Base-by-base conservation (phyloP, 2,329 filamentous ascomycete species). In the Colletotrichum sidae region DNA sequence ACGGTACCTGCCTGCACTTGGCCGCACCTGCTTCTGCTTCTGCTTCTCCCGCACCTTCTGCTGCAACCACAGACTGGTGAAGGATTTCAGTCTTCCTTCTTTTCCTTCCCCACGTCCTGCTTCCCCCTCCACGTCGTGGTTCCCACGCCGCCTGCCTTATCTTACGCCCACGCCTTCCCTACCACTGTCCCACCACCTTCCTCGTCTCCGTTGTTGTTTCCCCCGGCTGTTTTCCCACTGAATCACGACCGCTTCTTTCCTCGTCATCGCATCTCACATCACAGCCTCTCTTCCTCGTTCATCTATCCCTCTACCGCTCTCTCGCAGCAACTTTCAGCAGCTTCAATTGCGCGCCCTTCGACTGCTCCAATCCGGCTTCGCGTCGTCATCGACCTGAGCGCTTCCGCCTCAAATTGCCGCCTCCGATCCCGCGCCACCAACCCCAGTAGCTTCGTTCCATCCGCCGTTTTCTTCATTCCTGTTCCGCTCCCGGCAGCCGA, bases 181-280 rank as follows among this genome's bases (percentile, higher is more conserved):
- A n/a, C 44, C 42, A n/a, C 15, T 15, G 42, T 60, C 56, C 55
- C 60, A 54, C 55, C 41, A 41, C 34, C 60, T 47, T 60, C 51
- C 62, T 51, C 58, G 45, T 62, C 46, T 52, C 52, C 10, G 62
- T 55, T 47, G 46, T 52, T 25, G 25, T 25, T 25, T 25, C 52
- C 62, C 57, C 58, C 58, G 45, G 56, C 42, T 52, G 46, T 41
- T 42, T 47, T 47, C n/a, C 46, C 45, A 15, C 25, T 25, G 25
- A 25, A 38, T 57, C 57, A 65, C 62, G 62, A 62, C 52, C 57
- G 62, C 62, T 41, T 65, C 58, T 65, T 56, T 52, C 46, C 51
- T 51, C 51, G 41, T 55, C 51, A 37, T 25, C 50, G 25, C 25
- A 25, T 25, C 25, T 25, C 25, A 25, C 46, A 38, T 53, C 56